Conservation (phyloP, 2,329 filamentous ascomycete species). For the Calonectria hawksworthii region DNA sequence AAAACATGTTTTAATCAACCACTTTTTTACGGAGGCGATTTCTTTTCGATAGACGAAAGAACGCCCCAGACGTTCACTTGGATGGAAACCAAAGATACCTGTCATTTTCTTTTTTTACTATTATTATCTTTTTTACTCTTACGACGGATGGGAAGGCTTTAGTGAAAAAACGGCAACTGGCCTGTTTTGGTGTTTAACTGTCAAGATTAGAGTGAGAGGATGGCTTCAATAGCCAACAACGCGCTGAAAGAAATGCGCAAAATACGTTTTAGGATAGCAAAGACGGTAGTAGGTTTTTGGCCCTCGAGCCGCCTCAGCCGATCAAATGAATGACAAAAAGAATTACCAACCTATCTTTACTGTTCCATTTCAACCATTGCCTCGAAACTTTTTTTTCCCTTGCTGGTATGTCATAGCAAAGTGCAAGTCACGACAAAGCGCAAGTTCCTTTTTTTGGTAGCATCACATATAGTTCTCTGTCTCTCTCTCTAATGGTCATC, state of each 20-base stretch:
- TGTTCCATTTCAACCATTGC: background rate
- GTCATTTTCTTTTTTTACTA: constrained; percentile 10
- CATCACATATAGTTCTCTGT: background rate
- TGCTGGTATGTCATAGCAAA: no score
- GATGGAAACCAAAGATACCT: constrained; percentile 40
- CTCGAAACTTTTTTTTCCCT: no score
- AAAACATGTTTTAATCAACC: constrained; percentile 33
- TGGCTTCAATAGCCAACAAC: constrained; percentile 33
- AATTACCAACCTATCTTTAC: background rate
- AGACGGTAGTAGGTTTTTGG: background rate
- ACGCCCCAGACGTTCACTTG: constrained; percentile 39
- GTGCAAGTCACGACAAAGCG: background rate
- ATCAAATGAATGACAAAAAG: constrained; percentile 26
- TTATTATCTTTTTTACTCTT: constrained; percentile 28
- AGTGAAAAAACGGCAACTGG: constrained; percentile 21
- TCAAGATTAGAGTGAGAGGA: constrained; percentile 32
- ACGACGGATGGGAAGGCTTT: constrained; percentile 20
- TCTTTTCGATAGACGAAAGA: constrained; percentile 44
- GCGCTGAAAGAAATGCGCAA: constrained; percentile 24
- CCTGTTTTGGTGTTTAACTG: constrained; percentile 8
- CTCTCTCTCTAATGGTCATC: background rate
- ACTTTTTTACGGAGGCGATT: constrained; percentile 6
- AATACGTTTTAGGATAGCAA: constrained; percentile 30
- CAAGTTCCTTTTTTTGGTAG: background rate
- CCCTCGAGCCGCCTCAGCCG: constrained; percentile 13